Percentiles rank a stretch among this genome's conserved stretches.
phyloP scores from a whole-genome alignment of 2,329 filamentous ascomycete genomes.

The Penicillium sp. region DNA sequence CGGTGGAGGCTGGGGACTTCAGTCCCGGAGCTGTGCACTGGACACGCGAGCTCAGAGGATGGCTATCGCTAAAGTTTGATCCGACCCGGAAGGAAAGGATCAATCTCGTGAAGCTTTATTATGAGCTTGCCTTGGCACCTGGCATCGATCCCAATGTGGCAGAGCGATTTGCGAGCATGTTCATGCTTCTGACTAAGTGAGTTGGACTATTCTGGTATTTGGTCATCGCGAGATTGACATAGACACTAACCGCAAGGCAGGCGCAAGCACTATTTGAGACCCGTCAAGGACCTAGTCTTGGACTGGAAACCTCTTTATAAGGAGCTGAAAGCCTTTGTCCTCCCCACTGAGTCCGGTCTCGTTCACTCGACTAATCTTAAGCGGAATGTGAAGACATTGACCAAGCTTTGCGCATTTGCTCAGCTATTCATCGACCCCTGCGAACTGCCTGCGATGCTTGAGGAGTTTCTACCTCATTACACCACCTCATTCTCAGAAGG shows the following conservation, averaged over 20 bases:
- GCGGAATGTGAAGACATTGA: constrained; percentile 70
- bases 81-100: constrained; percentile 81
- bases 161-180: constrained; percentile 95
- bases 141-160: constrained; percentile 79
- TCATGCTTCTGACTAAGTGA: constrained; percentile 91
- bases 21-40: constrained; percentile 91
- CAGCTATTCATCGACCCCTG: constrained; percentile 90
- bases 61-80: constrained; percentile 97
- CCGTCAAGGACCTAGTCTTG: constrained; percentile 81
- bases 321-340: constrained; percentile 84
- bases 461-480: constrained; percentile 82
- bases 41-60: constrained; percentile 93
- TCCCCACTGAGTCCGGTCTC: constrained; percentile 75
- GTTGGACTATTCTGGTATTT: constrained; percentile 30
- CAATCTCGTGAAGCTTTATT: constrained; percentile 86
- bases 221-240: not conserved
- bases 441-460: constrained; percentile 77
- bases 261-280: constrained; percentile 92
- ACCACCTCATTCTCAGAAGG: constrained; percentile 90
- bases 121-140: constrained; percentile 86
- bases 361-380: constrained; percentile 64
- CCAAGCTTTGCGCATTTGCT: constrained; percentile 86
- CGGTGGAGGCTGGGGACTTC: constrained; percentile 90
- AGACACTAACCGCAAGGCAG: constrained; percentile 48
- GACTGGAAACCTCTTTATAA: constrained; percentile 94